Conservation (phyloP, 75 land plant species). For the Isoetes taiwanensis region DNA sequence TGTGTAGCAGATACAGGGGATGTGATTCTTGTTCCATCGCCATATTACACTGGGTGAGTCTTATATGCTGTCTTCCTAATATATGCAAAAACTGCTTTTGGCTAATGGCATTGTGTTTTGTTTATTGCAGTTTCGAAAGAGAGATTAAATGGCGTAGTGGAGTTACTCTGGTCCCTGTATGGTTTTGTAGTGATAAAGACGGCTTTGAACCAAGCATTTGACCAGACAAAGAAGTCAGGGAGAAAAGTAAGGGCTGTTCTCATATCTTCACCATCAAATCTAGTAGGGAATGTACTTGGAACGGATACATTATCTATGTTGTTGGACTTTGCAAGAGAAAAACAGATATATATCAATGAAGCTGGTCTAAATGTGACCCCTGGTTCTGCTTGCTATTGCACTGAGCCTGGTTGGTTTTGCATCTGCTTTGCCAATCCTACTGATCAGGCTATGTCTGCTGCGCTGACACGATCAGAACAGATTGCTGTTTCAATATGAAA, state of each 20-base stretch:
- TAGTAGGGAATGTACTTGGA: constrained; percentile 48
- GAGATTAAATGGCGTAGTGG: constrained; percentile 65
- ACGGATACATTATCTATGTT: constrained; percentile 32
- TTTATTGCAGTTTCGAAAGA: constrained; percentile 64
- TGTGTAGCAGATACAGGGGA: constrained; percentile 64
- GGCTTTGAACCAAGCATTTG: constrained; percentile 52
- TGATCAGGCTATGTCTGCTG: constrained; percentile 42
- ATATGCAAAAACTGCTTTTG: no score
- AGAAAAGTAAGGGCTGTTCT: constrained; percentile 51
- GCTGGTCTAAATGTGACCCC: constrained; percentile 65
- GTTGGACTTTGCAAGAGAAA: constrained; percentile 45
- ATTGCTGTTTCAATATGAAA: no score
- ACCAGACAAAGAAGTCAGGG: constrained; percentile 39
- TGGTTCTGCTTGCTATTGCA: constrained; percentile 71
- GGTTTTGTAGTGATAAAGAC: constrained; percentile 44
- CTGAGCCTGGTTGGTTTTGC: constrained; percentile 92
- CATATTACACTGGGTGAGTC: constrained; percentile 60
- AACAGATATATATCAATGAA: constrained; percentile 51
- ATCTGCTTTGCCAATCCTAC: constrained; percentile 60
- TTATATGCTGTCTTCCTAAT: neutral
- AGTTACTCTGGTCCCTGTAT: constrained; percentile 62
- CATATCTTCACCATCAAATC: constrained; percentile 65
- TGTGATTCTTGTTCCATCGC: constrained; percentile 64
- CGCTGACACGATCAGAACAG: constrained; percentile 53
- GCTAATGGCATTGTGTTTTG: no score